These are phyloP conservation scores for Dalbergia cultrata DNA, from an alignment of 306 rosid genomes.

Conservation along the genomic window DNA sequence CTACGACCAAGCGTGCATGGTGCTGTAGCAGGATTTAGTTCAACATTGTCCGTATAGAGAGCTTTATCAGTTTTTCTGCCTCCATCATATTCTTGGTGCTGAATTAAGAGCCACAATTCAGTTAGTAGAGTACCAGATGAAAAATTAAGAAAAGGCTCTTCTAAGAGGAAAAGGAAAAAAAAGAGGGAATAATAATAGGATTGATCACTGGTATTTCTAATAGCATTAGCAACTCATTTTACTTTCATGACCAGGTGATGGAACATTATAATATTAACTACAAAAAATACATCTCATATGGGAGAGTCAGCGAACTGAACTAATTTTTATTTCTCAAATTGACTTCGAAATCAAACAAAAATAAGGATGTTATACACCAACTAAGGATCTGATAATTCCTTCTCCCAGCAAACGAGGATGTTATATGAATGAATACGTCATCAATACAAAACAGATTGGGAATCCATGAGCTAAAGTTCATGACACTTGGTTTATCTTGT, in stretches of 20 bases:
- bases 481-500: constrained; percentile 5
- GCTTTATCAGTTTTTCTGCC: constrained; percentile 7
- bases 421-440: not conserved
- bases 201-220: not conserved
- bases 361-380: not conserved
- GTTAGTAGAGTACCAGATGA: not conserved
- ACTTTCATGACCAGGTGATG: not conserved
- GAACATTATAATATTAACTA: constrained; percentile 10
- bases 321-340: not conserved
- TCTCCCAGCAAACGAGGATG: not conserved
- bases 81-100: constrained; percentile 74
- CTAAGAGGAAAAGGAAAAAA: not conserved
- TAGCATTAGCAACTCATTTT: not conserved
- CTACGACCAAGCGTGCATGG: not conserved
- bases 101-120: constrained; percentile 43
- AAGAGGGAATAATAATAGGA: not conserved
- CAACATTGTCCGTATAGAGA: not conserved
- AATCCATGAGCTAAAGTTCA: not conserved
- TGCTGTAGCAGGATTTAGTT: constrained; percentile 11
- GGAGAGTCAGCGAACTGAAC: not conserved
- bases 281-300: not conserved
- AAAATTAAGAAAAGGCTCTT: not conserved
- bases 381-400: not conserved
- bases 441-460: no score
- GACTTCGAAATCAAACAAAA: constrained; percentile 13